phyloP scores from a whole-genome alignment of 1,139 yeast species.

The Hansenula anomala region DNA sequence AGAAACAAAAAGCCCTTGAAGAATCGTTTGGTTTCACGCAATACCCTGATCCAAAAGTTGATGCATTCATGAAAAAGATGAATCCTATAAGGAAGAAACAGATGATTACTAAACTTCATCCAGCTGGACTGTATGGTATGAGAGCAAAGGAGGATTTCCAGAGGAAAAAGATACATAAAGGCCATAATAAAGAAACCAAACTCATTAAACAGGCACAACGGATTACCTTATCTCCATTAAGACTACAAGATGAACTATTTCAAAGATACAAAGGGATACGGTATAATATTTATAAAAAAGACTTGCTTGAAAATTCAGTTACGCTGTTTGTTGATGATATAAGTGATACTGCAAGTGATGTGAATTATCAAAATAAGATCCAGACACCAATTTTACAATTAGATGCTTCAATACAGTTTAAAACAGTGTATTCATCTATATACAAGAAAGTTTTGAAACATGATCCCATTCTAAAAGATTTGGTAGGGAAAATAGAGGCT shows the following conservation, averaged over 20 bases:
- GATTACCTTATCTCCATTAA: no score
- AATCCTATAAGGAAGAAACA: slow-evolving; percentile 1
- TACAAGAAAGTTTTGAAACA: neutral
- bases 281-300: no score
- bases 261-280: no score
- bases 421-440: neutral
- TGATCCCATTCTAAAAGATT: neutral
- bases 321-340: slow-evolving; percentile 2
- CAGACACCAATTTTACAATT: neutral
- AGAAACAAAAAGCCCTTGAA: neutral
- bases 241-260: neutral
- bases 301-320: neutral
- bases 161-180: no score
- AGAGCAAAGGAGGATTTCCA: no score
- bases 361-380: slow-evolving; percentile 1
- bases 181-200: no score
- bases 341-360: slow-evolving; percentile 2
- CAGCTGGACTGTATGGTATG: no score
- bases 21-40: neutral
- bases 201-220: no score
- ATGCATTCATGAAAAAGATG: neutral
- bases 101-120: no score
- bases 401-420: neutral
- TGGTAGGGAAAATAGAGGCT: no score
- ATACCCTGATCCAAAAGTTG: neutral